These are phyloP conservation scores for Taphrina confusa DNA, from an alignment of 1,139 yeast species.

Conservation along the genomic window DNA sequence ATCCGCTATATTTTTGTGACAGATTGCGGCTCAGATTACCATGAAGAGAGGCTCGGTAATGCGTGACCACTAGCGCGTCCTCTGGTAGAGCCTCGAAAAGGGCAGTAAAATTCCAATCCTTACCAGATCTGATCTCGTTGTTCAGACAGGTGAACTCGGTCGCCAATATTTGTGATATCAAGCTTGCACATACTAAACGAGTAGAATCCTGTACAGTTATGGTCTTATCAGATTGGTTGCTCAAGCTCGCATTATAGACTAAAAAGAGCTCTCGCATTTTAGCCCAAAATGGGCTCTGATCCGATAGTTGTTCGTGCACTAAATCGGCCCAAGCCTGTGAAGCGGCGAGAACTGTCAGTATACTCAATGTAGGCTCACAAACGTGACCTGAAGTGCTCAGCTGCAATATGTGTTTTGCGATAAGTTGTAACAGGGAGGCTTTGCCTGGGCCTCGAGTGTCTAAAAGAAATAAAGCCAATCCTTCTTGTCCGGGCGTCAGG, in stretches of 20 bases:
- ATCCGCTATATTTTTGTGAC: constrained; percentile 53
- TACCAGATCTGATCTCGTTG: not conserved
- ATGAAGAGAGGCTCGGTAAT: constrained; percentile 54
- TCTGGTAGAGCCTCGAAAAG: constrained; percentile 49
- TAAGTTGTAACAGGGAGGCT: constrained; percentile 55
- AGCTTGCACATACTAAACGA: constrained; percentile 60
- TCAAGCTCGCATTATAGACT: constrained; percentile 32
- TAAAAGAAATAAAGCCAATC: constrained; percentile 47
- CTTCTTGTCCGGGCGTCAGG: constrained; percentile 63
- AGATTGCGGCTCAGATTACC: constrained; percentile 53
- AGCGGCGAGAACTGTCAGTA: constrained; percentile 45
- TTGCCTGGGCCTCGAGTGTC: constrained; percentile 41
- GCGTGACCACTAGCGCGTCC: constrained; percentile 45
- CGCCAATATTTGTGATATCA: constrained; percentile 74
- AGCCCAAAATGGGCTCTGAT: constrained; percentile 28
- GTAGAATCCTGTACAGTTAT: constrained; percentile 55
- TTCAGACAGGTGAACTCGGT: constrained; percentile 62
- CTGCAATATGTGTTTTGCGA: constrained; percentile 52
- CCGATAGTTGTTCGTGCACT: constrained; percentile 42
- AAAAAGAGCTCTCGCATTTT: constrained; percentile 37
- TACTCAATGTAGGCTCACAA: constrained; percentile 40
- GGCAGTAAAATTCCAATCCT: not conserved
- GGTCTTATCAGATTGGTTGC: constrained; percentile 39
- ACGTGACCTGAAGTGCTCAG: constrained; percentile 50
- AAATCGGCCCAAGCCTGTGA: constrained; percentile 47